A percentile compares a stretch with the other conserved stretches of the same genome.
Evolutionary conservation across 768 basidiomycete genomes (phyloP).

Genomic region (Phanerodontia chrysosporium): DNA sequence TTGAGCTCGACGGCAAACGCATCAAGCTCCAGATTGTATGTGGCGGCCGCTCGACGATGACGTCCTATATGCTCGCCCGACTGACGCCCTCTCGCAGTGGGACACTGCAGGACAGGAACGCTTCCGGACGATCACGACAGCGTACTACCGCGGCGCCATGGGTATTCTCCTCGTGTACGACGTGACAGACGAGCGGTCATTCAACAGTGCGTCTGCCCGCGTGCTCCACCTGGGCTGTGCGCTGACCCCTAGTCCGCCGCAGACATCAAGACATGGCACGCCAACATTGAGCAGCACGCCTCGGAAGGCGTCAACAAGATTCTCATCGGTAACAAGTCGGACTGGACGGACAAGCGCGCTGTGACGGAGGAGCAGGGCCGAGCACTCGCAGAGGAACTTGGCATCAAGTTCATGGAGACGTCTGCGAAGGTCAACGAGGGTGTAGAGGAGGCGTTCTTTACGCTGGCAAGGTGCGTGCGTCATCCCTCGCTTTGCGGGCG

Average conservation of each 20-base stretch:
- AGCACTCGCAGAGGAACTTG: conserved; percentile 88
- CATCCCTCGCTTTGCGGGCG: neutral
- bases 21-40: conserved; percentile 98
- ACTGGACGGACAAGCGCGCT: conserved; percentile 94
- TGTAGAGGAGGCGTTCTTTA: conserved; percentile 98
- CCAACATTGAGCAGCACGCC: conserved; percentile 97
- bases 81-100: conserved; percentile 58
- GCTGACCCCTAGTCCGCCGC: conserved; percentile 1
- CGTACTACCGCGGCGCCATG: conserved; percentile 99
- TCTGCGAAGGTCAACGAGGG: conserved; percentile 96
- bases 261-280: conserved; percentile 99
- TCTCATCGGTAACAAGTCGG: conserved; percentile 97
- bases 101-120: conserved; percentile 99
- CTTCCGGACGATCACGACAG: conserved; percentile 96
- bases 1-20: conserved; percentile 95
- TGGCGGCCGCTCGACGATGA: conserved; percentile 13
- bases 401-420: conserved; percentile 97
- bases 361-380: conserved; percentile 91
- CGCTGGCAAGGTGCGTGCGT: conserved; percentile 76
- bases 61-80: neutral
- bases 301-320: conserved; percentile 99
- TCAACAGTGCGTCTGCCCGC: conserved; percentile 71
- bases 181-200: conserved; percentile 91
- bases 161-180: conserved; percentile 99
- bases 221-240: conserved; percentile 8